phyloP scores from a whole-genome alignment of 2,329 filamentous ascomycete genomes.

The Geosmithia putterillii region DNA sequence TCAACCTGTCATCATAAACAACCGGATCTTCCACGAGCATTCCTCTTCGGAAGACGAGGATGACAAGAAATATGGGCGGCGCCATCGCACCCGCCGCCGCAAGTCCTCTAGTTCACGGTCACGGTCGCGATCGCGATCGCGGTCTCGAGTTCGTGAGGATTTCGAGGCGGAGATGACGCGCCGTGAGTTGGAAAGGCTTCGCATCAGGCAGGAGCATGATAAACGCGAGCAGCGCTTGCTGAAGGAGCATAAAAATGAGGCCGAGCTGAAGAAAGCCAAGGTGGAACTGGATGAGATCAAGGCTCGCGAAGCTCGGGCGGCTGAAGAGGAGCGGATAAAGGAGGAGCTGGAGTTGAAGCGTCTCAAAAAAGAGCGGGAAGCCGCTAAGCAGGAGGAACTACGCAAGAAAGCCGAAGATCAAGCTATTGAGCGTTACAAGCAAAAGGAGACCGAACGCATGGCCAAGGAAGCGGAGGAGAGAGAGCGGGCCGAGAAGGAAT shows the following conservation, averaged over 20 bases:
- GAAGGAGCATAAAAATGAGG: conserved; percentile 28
- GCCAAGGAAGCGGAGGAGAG: conserved; percentile 33
- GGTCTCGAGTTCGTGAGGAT: conserved; percentile 20
- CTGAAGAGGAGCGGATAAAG: conserved; percentile 37
- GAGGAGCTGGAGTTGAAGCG: conserved; percentile 37
- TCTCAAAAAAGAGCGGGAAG: conserved; percentile 31
- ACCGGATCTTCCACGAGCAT: conserved; percentile 37
- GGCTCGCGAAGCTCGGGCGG: conserved; percentile 29
- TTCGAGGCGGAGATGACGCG: conserved; percentile 25
- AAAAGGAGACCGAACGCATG: conserved; percentile 27
- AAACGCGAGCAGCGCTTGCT: conserved; percentile 20
- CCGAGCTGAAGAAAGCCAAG: conserved; percentile 37
- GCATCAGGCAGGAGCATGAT: conserved; percentile 22
- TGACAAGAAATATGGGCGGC: conserved; percentile 6
- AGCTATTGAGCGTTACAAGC: conserved; percentile 41
- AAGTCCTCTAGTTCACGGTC: conserved; percentile 22
- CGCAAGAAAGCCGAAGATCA: conserved; percentile 34
- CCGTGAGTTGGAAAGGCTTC: conserved; percentile 31
- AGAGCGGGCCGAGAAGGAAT: conserved; percentile 38
- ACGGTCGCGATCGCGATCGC: conserved; percentile 8
- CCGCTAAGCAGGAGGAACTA: conserved; percentile 25
- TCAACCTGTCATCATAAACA: conserved; percentile 44
- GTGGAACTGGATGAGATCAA: conserved; percentile 34
- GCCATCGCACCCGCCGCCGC: conserved; percentile 11
- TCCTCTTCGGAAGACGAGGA: conserved; percentile 28